These are phyloP conservation scores for Cryptosporidium xiaoi DNA, from an alignment of 169 alveolate species.

Conservation along the genomic window DNA sequence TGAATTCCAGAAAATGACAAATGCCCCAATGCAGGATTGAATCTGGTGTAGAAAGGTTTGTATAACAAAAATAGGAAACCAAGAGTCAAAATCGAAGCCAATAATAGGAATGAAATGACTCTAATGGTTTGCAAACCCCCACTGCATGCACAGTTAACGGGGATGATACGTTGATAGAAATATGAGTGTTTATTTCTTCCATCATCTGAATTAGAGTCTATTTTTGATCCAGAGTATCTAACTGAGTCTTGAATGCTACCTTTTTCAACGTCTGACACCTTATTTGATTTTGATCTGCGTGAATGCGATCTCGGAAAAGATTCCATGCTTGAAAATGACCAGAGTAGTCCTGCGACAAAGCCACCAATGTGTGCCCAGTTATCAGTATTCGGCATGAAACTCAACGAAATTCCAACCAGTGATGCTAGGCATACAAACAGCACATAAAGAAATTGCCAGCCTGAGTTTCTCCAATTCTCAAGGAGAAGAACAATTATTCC, in stretches of 20 bases:
- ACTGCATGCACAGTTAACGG: slow-evolving; percentile 48
- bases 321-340: slow-evolving; percentile 70
- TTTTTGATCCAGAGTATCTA: not conserved
- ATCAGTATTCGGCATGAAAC: slow-evolving; percentile 73
- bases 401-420: slow-evolving; percentile 51
- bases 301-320: slow-evolving; percentile 20
- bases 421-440: slow-evolving; percentile 48
- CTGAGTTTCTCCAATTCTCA: slow-evolving; percentile 67
- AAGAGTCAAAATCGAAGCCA: slow-evolving; percentile 29
- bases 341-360: slow-evolving; percentile 53
- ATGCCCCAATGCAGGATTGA: slow-evolving; percentile 46
- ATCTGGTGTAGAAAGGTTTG: slow-evolving; percentile 47
- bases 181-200: not conserved
- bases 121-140: slow-evolving; percentile 64
- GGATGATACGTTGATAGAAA: slow-evolving; percentile 21
- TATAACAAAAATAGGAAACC: slow-evolving; percentile 61
- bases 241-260: not conserved
- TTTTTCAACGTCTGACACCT: slow-evolving; percentile 27
- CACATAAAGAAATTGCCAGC: slow-evolving; percentile 63
- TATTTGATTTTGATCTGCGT: not conserved
- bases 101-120: slow-evolving; percentile 28
- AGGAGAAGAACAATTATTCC: slow-evolving; percentile 61
- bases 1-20: slow-evolving; percentile 67
- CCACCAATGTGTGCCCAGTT: slow-evolving; percentile 76
- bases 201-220: not conserved